Percentiles rank a stretch among this genome's conserved stretches.
phyloP scores from a whole-genome alignment of 1,284 basidiomycete species.

The Porogramme epimiltina region DNA sequence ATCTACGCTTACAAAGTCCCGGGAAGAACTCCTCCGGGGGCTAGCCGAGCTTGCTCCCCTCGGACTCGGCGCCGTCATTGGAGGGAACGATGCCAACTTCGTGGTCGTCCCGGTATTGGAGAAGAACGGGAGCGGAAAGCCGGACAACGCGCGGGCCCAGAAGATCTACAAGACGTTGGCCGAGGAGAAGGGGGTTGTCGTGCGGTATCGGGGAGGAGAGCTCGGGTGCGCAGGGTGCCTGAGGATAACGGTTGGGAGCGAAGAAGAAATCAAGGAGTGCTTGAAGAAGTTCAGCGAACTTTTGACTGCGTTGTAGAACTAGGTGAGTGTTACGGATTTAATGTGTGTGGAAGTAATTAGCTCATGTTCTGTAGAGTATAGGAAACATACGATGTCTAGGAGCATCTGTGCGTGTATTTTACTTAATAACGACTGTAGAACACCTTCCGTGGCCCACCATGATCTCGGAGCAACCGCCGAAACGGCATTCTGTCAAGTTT shows the following conservation, averaged over 20 bases:
- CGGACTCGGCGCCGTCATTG: constrained; percentile 75
- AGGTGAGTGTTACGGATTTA: too few species aligned
- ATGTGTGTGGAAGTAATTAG: too few species aligned
- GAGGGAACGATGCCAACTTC: constrained; percentile 92
- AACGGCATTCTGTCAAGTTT: too few species aligned
- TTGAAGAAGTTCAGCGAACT: constrained; percentile 49
- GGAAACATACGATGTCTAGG: too few species aligned
- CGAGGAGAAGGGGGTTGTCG: constrained; percentile 85
- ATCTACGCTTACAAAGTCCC: constrained; percentile 59
- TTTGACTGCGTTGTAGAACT: constrained; percentile 38
- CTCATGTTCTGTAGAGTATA: too few species aligned
- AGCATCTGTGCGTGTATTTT: too few species aligned
- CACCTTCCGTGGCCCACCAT: too few species aligned
- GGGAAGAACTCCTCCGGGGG: constrained; percentile 52
- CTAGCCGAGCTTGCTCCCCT: constrained; percentile 49
- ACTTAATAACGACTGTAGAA: too few species aligned
- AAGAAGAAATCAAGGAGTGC: constrained; percentile 73
- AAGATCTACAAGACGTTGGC: constrained; percentile 84
- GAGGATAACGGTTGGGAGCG: constrained; percentile 89
- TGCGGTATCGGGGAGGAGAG: constrained; percentile 88
- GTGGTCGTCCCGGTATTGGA: constrained; percentile 81
- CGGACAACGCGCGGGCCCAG: constrained; percentile 73
- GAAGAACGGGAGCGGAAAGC: constrained; percentile 40
- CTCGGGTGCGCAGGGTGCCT: constrained; percentile 87
- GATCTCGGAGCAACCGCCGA: too few species aligned